Percentiles rank a stretch among this genome's conserved stretches.
These are phyloP conservation scores for Coemansia sp. DNA, from an alignment of 192 early-diverging fungal genomes.

Conservation along the genomic window DNA sequence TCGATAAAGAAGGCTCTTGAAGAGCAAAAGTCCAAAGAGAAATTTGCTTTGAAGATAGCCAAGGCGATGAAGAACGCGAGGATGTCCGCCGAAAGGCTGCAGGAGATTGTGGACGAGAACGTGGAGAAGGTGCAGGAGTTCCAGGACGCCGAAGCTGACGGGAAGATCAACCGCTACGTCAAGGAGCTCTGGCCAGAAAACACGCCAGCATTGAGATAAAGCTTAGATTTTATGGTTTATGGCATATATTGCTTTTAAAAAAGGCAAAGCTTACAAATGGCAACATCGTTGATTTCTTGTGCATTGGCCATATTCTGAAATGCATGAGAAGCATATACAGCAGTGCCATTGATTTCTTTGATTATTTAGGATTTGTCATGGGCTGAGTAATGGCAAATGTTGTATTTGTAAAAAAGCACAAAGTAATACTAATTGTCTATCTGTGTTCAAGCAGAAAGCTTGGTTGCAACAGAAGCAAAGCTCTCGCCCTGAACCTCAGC, in stretches of 20 bases:
- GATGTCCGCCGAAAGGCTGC: constrained; percentile 37
- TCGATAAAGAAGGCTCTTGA: constrained; percentile 38
- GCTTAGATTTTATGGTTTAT: no score
- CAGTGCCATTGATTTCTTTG: no score
- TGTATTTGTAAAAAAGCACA: not conserved
- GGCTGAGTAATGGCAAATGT: not conserved
- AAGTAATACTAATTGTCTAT: not conserved
- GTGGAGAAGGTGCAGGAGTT: constrained; percentile 22
- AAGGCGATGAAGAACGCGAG: constrained; percentile 39
- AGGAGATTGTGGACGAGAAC: constrained; percentile 44
- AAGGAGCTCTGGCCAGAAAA: constrained; percentile 49
- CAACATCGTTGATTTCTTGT: not conserved
- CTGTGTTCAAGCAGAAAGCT: constrained; percentile 42
- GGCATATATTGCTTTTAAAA: no score
- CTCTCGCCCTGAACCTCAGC: constrained; percentile 61
- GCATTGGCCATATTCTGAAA: no score
- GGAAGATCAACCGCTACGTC: constrained; percentile 36
- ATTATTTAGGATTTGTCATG: not conserved
- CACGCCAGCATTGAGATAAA: constrained; percentile 20
- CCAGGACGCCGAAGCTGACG: constrained; percentile 16
- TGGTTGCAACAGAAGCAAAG: constrained; percentile 57
- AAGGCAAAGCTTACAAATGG: no score
- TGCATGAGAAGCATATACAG: no score
- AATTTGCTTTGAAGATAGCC: constrained; percentile 36
- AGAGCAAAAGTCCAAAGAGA: constrained; percentile 29